A percentile compares a stretch with the other conserved stretches of the same genome.
phyloP scores from a whole-genome alignment of 345 rosid genomes.

The Mallotus nudiflorus region DNA sequence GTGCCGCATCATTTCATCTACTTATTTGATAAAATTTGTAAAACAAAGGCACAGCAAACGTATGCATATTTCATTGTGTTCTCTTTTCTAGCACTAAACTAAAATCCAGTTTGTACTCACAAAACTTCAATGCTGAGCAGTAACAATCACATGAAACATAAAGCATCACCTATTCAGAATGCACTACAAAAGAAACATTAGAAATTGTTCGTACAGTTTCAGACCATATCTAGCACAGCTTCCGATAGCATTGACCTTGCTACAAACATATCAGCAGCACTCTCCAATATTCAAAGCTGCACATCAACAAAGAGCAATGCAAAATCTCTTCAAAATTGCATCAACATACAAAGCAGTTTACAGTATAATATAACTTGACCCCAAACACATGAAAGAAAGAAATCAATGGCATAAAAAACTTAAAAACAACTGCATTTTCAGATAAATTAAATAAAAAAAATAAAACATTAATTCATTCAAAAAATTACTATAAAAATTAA shows the following conservation, averaged over 20 bases:
- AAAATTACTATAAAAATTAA: not conserved
- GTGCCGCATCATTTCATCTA: not conserved
- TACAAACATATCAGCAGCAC: not conserved
- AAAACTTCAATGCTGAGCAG: conserved; percentile 4
- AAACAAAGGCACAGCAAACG: not conserved
- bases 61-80: not conserved
- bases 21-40: not conserved
- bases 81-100: not conserved
- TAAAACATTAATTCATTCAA: conserved; percentile 14
- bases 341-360: not conserved
- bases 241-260: not conserved
- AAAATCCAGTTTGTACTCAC: not conserved
- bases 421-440: conserved; percentile 16
- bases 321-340: not conserved
- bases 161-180: not conserved
- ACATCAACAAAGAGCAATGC: not conserved
- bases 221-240: not conserved
- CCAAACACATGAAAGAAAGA: conserved; percentile 5
- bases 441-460: not conserved
- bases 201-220: not conserved
- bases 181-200: not conserved
- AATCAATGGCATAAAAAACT: too few relatives aligned
- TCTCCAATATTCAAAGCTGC: not conserved
- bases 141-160: not conserved
- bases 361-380: conserved; percentile 2